Evolutionary conservation across 78 protist species (phyloP), one percentile per base, ranked within the genome.

Genomic region (Salpingoeca rosetta): DNA sequence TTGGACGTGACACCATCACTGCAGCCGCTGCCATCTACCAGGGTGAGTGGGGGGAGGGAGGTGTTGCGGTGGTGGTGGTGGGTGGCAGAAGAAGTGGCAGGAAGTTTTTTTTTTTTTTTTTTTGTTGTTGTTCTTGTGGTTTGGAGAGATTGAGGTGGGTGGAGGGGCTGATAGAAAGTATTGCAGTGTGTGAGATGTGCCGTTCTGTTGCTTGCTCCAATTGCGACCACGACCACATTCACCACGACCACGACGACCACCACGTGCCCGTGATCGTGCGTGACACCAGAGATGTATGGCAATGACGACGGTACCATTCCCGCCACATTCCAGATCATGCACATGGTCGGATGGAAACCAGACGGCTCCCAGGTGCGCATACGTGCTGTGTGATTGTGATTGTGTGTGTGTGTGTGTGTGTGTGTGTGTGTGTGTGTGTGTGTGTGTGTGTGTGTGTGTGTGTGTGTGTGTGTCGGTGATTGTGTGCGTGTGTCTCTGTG

Each of bases 341-440:
- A 78, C 44, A 24, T 78, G 75, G 36, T 57, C 17, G 88, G 88
- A 3, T 85, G 88, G 88, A 72, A 73, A 56, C 82, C 74, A 12
- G 41, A 43, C 43, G 77, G 22, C 42, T 45, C 76, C n/a, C 87
- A 82, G 65, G 65, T 51, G 65, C 65, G 65, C 17, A 7, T 51
- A 22, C 17, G 17, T 51, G 31, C 17, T 51, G 17, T 51, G 7
- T 17, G 31, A 22, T 7, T 7, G 31, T 17, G 7, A 22, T 51
- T 7, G 31, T 51, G 31, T 51, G 7, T 17, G 17, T 51, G 7
- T 51, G 65, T 51, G 7, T 7, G 65, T 7, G 31, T 51, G 65
- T 17, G 31, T 7, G 7, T 22, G 7, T 7, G 65, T 51, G 31
- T 51, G 65, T 22, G 31, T 7, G 7, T 22, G 7, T 51, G 65